Percentiles rank a stretch among this genome's conserved stretches.
phyloP scores from a whole-genome alignment of 2,329 filamentous ascomycete genomes.

The Neurospora sp. region DNA sequence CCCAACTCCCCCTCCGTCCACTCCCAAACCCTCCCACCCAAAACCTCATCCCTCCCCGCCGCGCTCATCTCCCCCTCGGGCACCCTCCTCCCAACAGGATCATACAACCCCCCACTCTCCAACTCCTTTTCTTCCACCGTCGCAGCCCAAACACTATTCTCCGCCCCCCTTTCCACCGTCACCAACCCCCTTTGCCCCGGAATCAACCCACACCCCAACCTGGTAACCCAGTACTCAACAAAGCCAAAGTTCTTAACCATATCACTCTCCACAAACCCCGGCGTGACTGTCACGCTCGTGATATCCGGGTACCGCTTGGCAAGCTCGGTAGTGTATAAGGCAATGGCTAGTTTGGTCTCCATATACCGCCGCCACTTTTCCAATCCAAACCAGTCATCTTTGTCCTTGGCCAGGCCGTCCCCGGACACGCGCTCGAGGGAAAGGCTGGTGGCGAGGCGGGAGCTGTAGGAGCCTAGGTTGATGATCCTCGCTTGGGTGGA shows the following conservation, averaged over 20 bases:
- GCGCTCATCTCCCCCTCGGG: background rate
- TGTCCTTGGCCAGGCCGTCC: background rate
- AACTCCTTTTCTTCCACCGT: background rate
- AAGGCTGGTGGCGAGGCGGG: background rate
- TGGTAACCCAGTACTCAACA: background rate
- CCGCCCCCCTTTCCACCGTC: background rate
- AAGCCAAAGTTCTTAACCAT: background rate
- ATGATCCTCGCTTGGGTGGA: background rate
- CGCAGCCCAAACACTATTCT: background rate
- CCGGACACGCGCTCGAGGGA: background rate
- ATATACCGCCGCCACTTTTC: background rate
- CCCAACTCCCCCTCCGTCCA: background rate
- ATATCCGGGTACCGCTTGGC: background rate
- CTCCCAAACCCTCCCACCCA: background rate
- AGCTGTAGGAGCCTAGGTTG: background rate
- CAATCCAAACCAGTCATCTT: background rate
- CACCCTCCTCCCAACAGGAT: background rate
- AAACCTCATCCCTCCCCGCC: background rate
- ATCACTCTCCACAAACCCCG: background rate
- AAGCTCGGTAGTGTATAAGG: accelerated
- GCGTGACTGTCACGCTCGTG: background rate
- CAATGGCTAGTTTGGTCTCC: background rate
- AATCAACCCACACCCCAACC: background rate
- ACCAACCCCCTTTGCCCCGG: background rate
- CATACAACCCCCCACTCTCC: background rate